Evolutionary conservation across 805 yeast genomes (phyloP), one percentile per base, ranked within the genome.

Genomic region (Lachancea fermentati): DNA sequence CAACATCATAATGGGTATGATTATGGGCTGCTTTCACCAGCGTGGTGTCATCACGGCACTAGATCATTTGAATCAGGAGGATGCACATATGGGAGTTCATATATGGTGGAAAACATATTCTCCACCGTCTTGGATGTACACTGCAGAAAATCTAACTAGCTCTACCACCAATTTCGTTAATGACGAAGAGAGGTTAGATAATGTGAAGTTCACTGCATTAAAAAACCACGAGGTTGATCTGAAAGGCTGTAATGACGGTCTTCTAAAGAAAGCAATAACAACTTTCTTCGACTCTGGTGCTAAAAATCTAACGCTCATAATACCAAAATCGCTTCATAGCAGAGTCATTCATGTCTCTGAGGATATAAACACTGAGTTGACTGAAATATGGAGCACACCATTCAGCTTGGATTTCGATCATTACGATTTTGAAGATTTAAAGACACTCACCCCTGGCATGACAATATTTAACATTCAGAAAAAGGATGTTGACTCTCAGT

Each of bases 101-200:
- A 54, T 91, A 4, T 91, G 95, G 87, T 91, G 97, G 97, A 79
- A 87, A 58, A 87, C 96, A 0, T 93, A 91, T 52, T 75, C 86
- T 3, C 97, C 97, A 0, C 97, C 98, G 3, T 74, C 86, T 4
- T 93, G 96, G 95, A 58, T 91, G 42, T 64, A 82, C 35, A 57
- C 59, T 18, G 55, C 56, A 32, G 4, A 41, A 0, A 44, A 51
- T 11, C 37, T 65, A 18, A 44, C 39, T 8, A 49, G 37, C n/a
- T 50, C 58, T 6, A 53, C 60, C 4, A 46, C 55, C 2, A 49
- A 43, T 12, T 36, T 51, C 11, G 41, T 37, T 6, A 28, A 58
- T 37, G 50, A 50, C 17, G 43, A 41, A 7, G 61, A 60, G 35
- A 47, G 48, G 14, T 29, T 52, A 6, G 54, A 50, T 34, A 34